Conservation (phyloP, 768 basidiomycete genomes). For the Trichaptum fuscoviolaceum region DNA sequence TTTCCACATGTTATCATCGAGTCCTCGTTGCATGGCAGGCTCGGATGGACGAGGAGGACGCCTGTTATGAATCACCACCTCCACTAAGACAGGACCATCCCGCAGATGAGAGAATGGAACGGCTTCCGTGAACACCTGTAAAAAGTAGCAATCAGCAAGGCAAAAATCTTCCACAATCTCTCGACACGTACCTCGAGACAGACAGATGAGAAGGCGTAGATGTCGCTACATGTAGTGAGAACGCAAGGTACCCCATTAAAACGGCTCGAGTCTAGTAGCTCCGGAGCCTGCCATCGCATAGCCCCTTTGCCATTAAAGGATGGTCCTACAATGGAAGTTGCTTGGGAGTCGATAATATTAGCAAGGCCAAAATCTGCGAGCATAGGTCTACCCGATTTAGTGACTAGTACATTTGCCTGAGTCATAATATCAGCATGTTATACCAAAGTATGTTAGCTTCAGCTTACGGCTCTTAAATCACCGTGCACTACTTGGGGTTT, state of each 20-base stretch:
- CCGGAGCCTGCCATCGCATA: slow-evolving; percentile 5
- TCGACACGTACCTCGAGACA: not conserved
- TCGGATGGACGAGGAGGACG: slow-evolving; percentile 38
- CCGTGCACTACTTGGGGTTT: slow-evolving; percentile 48
- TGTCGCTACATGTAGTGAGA: not conserved
- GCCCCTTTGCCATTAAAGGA: slow-evolving; percentile 2
- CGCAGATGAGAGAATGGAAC: not conserved
- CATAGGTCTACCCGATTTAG: slow-evolving; percentile 38
- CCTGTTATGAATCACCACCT: slow-evolving; percentile 43
- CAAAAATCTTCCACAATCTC: not conserved
- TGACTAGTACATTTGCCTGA: slow-evolving; percentile 47
- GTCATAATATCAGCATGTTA: not conserved
- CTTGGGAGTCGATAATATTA: slow-evolving; percentile 28
- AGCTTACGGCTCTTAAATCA: slow-evolving; percentile 45
- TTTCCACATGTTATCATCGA: slow-evolving; percentile 41
- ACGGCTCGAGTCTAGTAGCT: not conserved
- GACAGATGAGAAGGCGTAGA: not conserved
- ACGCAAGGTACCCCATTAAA: not conserved
- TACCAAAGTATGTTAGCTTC: not conserved
- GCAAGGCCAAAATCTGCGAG: slow-evolving; percentile 56
- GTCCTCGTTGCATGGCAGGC: slow-evolving; percentile 32
- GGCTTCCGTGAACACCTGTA: not conserved
- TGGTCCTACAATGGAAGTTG: not conserved
- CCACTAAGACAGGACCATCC: slow-evolving; percentile 9
- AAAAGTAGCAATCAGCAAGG: not conserved